Percentiles rank a stretch among this genome's conserved stretches.
Conservation (phyloP, 345 rosid genomes). For the Arabidopsis thaliana region DNA sequence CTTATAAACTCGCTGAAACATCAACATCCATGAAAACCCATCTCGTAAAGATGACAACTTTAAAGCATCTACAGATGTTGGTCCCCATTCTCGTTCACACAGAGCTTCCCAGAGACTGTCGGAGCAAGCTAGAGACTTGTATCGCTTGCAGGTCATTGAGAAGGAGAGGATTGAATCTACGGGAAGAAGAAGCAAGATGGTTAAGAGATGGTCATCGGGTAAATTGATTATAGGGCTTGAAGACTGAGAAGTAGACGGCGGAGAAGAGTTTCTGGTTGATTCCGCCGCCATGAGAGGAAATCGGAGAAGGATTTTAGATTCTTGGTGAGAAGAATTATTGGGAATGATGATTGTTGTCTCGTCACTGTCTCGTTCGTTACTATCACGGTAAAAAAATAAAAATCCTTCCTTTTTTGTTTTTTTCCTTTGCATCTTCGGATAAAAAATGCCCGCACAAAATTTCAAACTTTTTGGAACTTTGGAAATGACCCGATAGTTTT, state of each 20-base stretch:
- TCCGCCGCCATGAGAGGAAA: constrained; percentile 38
- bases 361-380: constrained; percentile 27
- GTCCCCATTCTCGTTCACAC: constrained; percentile 80
- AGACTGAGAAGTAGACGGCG: constrained; percentile 22
- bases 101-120: constrained; percentile 82
- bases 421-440: neutral
- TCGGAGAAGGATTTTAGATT: constrained; percentile 28
- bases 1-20: constrained; percentile 59
- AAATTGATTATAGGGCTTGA: constrained; percentile 49
- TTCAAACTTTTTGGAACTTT: constrained; percentile 29
- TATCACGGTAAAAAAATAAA: constrained; percentile 31
- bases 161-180: constrained; percentile 73
- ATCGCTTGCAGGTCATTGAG: constrained; percentile 71
- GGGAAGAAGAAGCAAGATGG: constrained; percentile 83
- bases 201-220: constrained; percentile 70
- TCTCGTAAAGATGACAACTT: constrained; percentile 48
- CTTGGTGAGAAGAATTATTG: constrained; percentile 29
- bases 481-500: neutral
- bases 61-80: constrained; percentile 57
- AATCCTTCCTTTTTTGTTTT: constrained; percentile 1
- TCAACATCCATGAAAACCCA: constrained; percentile 68
- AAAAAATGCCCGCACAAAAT: constrained; percentile 27
- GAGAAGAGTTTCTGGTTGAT: constrained; percentile 23
- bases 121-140: constrained; percentile 58
- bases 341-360: constrained; percentile 31